These are phyloP conservation scores for Phytophthora sojae DNA, from an alignment of 352 stramenopile genomes.

Conservation along the genomic window DNA sequence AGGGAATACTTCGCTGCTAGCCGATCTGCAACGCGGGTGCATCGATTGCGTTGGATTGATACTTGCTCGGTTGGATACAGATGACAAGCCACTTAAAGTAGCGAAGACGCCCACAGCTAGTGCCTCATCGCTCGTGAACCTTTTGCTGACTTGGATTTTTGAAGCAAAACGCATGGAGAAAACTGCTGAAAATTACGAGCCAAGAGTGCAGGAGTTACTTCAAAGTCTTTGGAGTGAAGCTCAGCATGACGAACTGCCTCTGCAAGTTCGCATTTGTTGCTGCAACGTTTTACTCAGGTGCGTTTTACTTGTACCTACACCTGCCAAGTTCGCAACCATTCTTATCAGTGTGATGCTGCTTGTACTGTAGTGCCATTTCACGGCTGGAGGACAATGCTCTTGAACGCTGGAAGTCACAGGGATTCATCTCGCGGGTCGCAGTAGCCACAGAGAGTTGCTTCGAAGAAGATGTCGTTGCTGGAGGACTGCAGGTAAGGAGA, in stretches of 20 bases:
- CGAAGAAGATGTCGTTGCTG: constrained; percentile 34
- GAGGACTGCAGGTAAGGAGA: constrained; percentile 40
- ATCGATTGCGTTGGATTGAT: constrained; percentile 75
- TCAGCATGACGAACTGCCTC: constrained; percentile 22
- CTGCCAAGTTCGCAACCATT: background rate
- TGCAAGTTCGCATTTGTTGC: constrained; percentile 67
- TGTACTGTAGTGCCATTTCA: constrained; percentile 35
- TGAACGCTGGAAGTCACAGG: constrained; percentile 34
- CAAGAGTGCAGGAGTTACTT: constrained; percentile 22
- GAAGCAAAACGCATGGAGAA: constrained; percentile 1
- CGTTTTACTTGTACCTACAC: background rate
- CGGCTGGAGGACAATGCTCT: constrained; percentile 31
- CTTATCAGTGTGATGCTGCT: background rate
- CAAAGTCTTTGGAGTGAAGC: constrained; percentile 20
- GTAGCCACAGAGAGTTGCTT: constrained; percentile 23
- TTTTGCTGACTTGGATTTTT: constrained; percentile 54
- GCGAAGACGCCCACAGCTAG: background rate
- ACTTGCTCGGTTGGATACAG: constrained; percentile 32
- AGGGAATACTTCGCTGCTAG: constrained; percentile 44
- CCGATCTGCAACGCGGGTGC: constrained; percentile 71
- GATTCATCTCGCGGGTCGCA: constrained; percentile 28
- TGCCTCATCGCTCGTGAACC: constrained; percentile 31
- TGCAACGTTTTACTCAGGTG: constrained; percentile 78
- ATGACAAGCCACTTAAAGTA: background rate
- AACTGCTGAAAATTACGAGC: constrained; percentile 12